Base-by-base conservation (phyloP, 495 filamentous ascomycete species). In the Aeminium ludgeri region DNA sequence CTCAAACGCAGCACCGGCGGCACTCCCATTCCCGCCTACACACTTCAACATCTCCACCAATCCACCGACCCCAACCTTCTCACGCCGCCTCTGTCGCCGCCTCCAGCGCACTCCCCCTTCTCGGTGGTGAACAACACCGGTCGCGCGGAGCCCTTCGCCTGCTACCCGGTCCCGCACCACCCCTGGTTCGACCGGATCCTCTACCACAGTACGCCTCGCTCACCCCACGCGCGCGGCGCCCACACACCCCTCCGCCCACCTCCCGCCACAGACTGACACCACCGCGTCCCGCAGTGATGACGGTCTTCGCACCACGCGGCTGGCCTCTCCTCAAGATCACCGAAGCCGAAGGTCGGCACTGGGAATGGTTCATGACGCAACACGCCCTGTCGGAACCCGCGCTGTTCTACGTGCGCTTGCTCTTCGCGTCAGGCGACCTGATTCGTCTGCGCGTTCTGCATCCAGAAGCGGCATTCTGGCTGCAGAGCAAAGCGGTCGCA, bases 301-400 rank as follows among this genome's bases (percentile, higher is more conserved):
- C 45, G 13, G 36, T 48, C 23, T 48, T 38, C 20, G 45, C 45
- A 17, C 45, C 45, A 16, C 40, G 45, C 18, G 45, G 45, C 34
- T 48, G 45, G 45, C 45, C 45, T 2, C 34, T 40, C 3, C 40
- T 48, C 6, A 44, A 41, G 12, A 43, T 48, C 27, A 44, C 45
- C 15, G 28, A 32, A 10, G 29, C 43, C 2, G 19, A 48, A 29
- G 45, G 45, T 10, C n/a, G 38, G 35, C 16, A 27, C 4, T 48
- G 45, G 45, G 45, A 48, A 20, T 19, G 34, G 13, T 48, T 39
- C 40, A 48, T 44, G 45, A 43, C 34, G 8, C 40, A 44, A 18
- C 40, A 48, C 28, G 45, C 45, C 23, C 17, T 44, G 11, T 18
- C 40, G 1, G 45, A 48, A 23, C 45, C 45, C 5, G 45, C 45